phyloP scores from a whole-genome alignment of 1,284 basidiomycete genomes.

The Pascua sp. region DNA sequence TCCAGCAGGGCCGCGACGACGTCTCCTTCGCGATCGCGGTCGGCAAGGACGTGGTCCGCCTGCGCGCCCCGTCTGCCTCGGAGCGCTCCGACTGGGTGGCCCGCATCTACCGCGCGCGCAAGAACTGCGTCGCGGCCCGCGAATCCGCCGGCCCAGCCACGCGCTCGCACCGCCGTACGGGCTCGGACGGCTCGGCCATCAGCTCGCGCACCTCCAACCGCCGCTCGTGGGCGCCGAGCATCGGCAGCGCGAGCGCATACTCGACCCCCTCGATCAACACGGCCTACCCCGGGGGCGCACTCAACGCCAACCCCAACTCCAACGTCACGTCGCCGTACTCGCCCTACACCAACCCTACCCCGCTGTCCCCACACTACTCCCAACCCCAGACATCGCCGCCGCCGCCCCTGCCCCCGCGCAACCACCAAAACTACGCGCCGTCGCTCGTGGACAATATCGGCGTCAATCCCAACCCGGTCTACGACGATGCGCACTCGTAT shows the following conservation, averaged over 20 bases:
- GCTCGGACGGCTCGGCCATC: background rate
- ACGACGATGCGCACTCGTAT: constrained; percentile 8
- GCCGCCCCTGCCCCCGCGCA: background rate
- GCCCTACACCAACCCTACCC: background rate
- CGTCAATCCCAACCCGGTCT: background rate
- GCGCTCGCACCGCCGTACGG: background rate
- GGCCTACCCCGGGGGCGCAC: background rate
- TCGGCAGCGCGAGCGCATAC: background rate
- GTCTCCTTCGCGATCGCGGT: constrained; percentile 58
- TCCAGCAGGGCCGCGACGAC: constrained; percentile 57
- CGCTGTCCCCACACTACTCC: background rate
- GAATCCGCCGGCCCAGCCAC: background rate
- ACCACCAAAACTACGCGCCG: background rate
- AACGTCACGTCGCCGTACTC: background rate
- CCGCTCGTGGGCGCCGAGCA: background rate
- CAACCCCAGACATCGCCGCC: background rate
- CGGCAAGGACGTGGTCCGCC: constrained; percentile 10
- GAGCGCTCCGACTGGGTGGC: constrained; percentile 28
- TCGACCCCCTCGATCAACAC: background rate
- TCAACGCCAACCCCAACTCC: background rate
- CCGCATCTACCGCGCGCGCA: constrained; percentile 7
- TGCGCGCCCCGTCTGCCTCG: constrained; percentile 12
- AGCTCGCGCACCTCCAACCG: background rate
- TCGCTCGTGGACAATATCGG: background rate
- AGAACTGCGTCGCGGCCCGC: constrained; percentile 7